Percentiles rank a stretch among this genome's conserved stretches.
These are phyloP conservation scores for Kodamaea kakaduensis DNA, from an alignment of 805 yeast species.

Conservation along the genomic window DNA sequence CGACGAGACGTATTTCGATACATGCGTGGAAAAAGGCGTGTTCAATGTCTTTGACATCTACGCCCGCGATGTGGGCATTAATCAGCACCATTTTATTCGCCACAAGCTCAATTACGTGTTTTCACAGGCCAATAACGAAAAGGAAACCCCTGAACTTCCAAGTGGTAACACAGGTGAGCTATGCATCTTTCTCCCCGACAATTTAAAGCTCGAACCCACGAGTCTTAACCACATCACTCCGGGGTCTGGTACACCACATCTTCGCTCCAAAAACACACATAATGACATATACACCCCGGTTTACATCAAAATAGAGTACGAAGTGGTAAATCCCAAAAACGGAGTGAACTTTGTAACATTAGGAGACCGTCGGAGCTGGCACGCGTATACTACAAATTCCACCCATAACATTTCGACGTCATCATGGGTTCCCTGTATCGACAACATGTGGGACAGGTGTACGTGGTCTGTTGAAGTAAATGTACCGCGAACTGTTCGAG, in stretches of 20 bases:
- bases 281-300: constrained; percentile 61
- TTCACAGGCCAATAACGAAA: constrained; percentile 42
- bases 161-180: constrained; percentile 60
- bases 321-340: constrained; percentile 57
- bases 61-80: constrained; percentile 36
- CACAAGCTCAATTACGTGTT: constrained; percentile 51
- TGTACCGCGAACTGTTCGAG: constrained; percentile 75
- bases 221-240: constrained; percentile 40
- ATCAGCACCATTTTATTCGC: constrained; percentile 58
- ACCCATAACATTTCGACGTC: constrained; percentile 79
- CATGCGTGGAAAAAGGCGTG: constrained; percentile 20
- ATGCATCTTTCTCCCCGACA: constrained; percentile 59
- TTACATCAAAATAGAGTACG: constrained; percentile 64
- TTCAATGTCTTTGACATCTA: constrained; percentile 41
- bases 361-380: constrained; percentile 56
- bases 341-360: constrained; percentile 78
- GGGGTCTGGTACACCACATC: constrained; percentile 33
- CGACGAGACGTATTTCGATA: constrained; percentile 28
- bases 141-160: constrained; percentile 17
- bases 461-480: constrained; percentile 91
- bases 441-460: constrained; percentile 78
- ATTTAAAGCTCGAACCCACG: constrained; percentile 56
- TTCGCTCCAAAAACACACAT: constrained; percentile 33
- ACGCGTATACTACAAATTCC: constrained; percentile 78
- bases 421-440: constrained; percentile 98